phyloP scores from a whole-genome alignment of 2,329 filamentous ascomycete species.

The Fonsecaea monophora region DNA sequence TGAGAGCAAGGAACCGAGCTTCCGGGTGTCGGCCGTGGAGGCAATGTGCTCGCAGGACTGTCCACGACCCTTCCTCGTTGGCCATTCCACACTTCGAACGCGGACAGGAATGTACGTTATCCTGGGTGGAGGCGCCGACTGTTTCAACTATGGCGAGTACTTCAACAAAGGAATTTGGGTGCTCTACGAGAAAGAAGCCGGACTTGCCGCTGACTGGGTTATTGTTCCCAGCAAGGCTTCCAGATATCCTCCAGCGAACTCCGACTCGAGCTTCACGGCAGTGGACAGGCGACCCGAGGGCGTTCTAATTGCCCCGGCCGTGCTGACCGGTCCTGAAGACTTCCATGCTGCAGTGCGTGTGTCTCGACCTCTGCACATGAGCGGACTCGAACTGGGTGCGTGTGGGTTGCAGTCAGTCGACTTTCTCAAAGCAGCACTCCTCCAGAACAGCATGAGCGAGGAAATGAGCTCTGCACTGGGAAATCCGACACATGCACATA shows the following conservation, averaged over 20 bases:
- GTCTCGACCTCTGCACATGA: conserved; percentile 50
- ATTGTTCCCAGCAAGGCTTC: conserved; percentile 37
- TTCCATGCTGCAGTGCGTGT: conserved; percentile 17
- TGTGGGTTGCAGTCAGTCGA: conserved; percentile 76
- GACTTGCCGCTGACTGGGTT: conserved; percentile 44
- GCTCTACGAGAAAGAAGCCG: conserved; percentile 47
- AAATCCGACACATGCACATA: neutral
- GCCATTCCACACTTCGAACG: conserved; percentile 63
- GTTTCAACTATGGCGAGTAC: conserved; percentile 87
- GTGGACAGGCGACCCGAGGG: conserved; percentile 14
- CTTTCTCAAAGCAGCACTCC: conserved; percentile 84
- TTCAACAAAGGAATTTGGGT: conserved; percentile 72
- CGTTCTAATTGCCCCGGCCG: conserved; percentile 5
- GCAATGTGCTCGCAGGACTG: conserved; percentile 42
- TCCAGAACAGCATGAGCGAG: neutral
- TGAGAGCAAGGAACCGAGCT: conserved; percentile 34
- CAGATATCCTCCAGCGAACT: conserved; percentile 8
- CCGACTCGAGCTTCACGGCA: conserved; percentile 16
- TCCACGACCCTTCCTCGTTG: conserved; percentile 72
- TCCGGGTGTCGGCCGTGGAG: conserved; percentile 41
- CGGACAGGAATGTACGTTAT: conserved; percentile 63
- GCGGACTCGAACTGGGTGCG: conserved; percentile 68
- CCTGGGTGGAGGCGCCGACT: conserved; percentile 81
- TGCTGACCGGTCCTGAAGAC: neutral
- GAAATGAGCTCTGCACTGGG: neutral